Evolutionary conservation across 2,329 filamentous ascomycete genomes (phyloP).

Genomic region (Clonostachys solani): DNA sequence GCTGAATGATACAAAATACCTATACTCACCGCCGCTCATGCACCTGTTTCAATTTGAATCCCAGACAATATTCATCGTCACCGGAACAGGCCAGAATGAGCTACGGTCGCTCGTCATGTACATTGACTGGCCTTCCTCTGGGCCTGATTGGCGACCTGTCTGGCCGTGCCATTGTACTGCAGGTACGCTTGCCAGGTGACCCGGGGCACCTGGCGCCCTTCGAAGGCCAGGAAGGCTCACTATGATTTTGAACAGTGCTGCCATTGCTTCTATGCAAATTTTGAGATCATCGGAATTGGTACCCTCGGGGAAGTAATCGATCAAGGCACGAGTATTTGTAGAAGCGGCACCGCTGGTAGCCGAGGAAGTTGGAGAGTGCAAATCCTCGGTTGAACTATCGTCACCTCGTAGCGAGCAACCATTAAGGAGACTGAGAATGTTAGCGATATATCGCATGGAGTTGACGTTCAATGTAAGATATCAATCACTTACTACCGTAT

Average conservation of each 20-base stretch:
- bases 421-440: neutral
- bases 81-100: conserved; percentile 37
- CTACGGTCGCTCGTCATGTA: conserved; percentile 67
- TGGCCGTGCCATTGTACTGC: conserved; percentile 40
- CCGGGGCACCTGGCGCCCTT: conserved; percentile 58
- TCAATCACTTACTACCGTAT: neutral
- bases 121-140: conserved; percentile 39
- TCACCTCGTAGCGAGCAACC: neutral
- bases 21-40: neutral
- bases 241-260: conserved; percentile 63
- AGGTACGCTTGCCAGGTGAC: conserved; percentile 61
- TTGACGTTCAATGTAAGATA: neutral
- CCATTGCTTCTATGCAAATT: conserved; percentile 56
- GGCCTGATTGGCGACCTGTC: neutral
- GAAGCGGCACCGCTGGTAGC: conserved; percentile 47
- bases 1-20: neutral
- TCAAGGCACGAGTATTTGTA: neutral
- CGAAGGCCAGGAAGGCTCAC: conserved; percentile 58
- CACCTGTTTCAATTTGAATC: conserved; percentile 22
- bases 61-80: conserved; percentile 50
- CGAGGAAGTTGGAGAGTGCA: conserved; percentile 59
- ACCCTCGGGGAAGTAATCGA: neutral
- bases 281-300: conserved; percentile 46
- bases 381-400: conserved; percentile 53
- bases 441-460: too few species aligned